Conservation (phyloP, 2,329 filamentous ascomycete genomes). For the Cladosporium velox region DNA sequence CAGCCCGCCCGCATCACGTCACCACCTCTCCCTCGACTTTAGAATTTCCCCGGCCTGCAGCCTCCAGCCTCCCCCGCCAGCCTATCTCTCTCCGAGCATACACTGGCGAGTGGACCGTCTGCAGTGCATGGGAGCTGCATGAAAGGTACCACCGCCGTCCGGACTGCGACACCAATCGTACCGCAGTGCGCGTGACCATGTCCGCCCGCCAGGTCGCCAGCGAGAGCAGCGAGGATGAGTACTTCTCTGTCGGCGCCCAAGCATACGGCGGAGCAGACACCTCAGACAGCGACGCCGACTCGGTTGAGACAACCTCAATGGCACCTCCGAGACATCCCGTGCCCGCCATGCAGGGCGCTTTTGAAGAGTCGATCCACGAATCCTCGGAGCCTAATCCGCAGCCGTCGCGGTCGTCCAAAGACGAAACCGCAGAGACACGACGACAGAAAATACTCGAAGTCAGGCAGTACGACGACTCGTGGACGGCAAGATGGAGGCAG, state of each 20-base stretch:
- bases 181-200: constrained; percentile 2
- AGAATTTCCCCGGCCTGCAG: constrained; percentile 2
- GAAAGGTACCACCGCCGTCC: neutral
- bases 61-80: constrained; percentile 6
- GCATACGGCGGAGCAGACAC: constrained; percentile 8
- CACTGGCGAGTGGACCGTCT: neutral
- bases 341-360: constrained; percentile 74
- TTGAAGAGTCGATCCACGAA: constrained; percentile 78
- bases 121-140: constrained; percentile 13
- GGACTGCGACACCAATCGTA: constrained; percentile 2
- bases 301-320: constrained; percentile 6
- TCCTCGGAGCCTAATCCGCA: constrained; percentile 53
- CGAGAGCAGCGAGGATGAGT: constrained; percentile 17
- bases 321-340: constrained; percentile 67
- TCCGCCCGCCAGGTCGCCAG: constrained; percentile 11
- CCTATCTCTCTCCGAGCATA: neutral
- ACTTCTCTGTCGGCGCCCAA: constrained; percentile 10
- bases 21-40: neutral
- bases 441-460: constrained; percentile 69
- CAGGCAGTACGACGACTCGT: constrained; percentile 67
- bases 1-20: constrained; percentile 4
- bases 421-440: constrained; percentile 59
- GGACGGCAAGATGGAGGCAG: constrained; percentile 74
- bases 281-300: constrained; percentile 11
- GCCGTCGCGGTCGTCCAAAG: constrained; percentile 40